Conservation (phyloP, 2,329 filamentous ascomycete genomes). For the Achaetomium macrosporum region DNA sequence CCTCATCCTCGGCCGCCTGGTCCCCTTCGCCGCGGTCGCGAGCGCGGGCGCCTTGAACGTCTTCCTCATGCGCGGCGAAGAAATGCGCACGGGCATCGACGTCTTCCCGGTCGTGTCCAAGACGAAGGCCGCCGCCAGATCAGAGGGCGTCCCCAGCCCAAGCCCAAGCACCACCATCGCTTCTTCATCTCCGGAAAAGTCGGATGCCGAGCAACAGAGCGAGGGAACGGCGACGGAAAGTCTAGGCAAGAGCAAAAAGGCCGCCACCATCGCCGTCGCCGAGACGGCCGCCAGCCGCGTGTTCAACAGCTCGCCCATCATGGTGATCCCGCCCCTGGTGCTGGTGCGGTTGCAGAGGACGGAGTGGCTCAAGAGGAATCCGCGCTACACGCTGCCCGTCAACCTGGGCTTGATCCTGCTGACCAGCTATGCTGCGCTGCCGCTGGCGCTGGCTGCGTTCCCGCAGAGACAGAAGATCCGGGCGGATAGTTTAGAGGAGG, state of each 20-base stretch:
- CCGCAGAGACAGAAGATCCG: conserved; percentile 81
- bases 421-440: conserved; percentile 83
- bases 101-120: conserved; percentile 77
- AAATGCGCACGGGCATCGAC: conserved; percentile 89
- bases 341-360: conserved; percentile 79
- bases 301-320: conserved; percentile 91
- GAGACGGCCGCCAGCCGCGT: conserved; percentile 91
- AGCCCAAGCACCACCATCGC: background rate
- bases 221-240: conserved; percentile 45
- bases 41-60: conserved; percentile 89
- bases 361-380: conserved; percentile 72
- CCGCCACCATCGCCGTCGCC: conserved; percentile 80
- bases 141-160: too few species aligned
- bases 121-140: conserved; percentile 44
- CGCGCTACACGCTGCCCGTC: conserved; percentile 69
- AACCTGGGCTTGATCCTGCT: conserved; percentile 83
- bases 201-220: background rate
- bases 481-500: conserved; percentile 70
- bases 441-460: conserved; percentile 84
- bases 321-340: conserved; percentile 87
- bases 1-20: conserved; percentile 74
- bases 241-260: conserved; percentile 81
- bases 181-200: background rate
- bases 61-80: conserved; percentile 94
- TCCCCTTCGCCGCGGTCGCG: conserved; percentile 93